Percentiles rank a stretch among this genome's conserved stretches.
Evolutionary conservation across 164 flowering plant genomes (phyloP).

Genomic region (Stephania yunnanensis): DNA sequence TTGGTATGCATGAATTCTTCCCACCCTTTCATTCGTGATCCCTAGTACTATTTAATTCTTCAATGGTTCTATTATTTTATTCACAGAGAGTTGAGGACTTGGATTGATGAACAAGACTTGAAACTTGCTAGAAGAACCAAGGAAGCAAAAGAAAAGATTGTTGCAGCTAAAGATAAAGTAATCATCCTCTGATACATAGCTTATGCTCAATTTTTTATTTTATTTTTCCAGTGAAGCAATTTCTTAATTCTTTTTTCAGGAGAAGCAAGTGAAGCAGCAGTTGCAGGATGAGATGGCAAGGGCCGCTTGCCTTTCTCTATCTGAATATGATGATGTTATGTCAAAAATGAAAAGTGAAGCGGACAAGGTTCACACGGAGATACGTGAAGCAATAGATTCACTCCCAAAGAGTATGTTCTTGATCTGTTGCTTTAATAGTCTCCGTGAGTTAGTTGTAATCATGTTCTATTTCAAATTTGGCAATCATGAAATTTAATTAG

Average conservation of each 20-base stretch:
- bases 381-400: constrained; percentile 34
- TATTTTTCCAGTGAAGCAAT: not conserved
- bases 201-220: not conserved
- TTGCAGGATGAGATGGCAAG: constrained; percentile 52
- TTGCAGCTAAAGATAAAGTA: constrained; percentile 66
- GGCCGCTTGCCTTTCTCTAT: constrained; percentile 42
- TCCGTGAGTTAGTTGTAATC: not conserved
- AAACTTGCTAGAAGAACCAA: constrained; percentile 38
- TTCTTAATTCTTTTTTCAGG: constrained; percentile 29
- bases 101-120: constrained; percentile 54
- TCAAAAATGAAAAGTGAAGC: constrained; percentile 44
- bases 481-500: not conserved
- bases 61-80: not conserved
- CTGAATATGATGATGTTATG: constrained; percentile 53
- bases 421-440: not conserved
- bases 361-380: constrained; percentile 50
- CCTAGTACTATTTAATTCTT: too few relatives aligned
- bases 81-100: constrained; percentile 50
- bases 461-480: not conserved
- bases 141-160: constrained; percentile 47
- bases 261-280: constrained; percentile 46
- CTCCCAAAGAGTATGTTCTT: constrained; percentile 45
- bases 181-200: not conserved
- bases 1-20: not conserved
- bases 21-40: not conserved